phyloP scores from a whole-genome alignment of 1,284 basidiomycete genomes.

The Pseudozyma tsukubaensis region DNA sequence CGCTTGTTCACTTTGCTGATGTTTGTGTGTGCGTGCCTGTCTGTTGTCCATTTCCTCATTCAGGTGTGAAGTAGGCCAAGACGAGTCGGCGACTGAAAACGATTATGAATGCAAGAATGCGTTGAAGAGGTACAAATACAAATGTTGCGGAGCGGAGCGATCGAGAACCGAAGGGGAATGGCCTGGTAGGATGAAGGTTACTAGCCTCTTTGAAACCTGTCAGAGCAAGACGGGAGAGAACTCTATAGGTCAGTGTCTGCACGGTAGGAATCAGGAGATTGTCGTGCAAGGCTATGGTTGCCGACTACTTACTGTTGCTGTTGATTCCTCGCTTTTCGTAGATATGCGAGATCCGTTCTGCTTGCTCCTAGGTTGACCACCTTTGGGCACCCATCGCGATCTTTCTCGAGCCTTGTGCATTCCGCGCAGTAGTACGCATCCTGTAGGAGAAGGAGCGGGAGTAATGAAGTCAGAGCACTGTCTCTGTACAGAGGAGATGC shows the following conservation, averaged over 20 bases:
- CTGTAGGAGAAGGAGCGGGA: constrained; percentile 11
- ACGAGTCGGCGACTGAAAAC: not conserved
- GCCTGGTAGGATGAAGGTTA: not conserved
- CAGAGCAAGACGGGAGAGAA: not conserved
- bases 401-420: constrained; percentile 95
- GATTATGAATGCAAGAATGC: constrained; percentile 1
- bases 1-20: too few relatives aligned
- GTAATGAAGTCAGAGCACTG: too few relatives aligned
- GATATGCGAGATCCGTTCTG: constrained; percentile 58
- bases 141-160: constrained; percentile 3
- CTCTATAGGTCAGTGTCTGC: not conserved
- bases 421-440: constrained; percentile 69
- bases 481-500: not conserved
- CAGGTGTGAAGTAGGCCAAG: constrained; percentile 1
- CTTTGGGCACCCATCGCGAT: constrained; percentile 97
- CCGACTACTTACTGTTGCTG: constrained; percentile 46
- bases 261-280: not conserved
- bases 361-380: constrained; percentile 89
- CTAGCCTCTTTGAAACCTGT: constrained; percentile 38
- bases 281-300: not conserved
- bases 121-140: constrained; percentile 34
- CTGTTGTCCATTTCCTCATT: too few relatives aligned
- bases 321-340: constrained; percentile 57
- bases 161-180: not conserved
- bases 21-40: too few relatives aligned